These are phyloP conservation scores for Macrotyloma uniflorum DNA, from an alignment of 306 rosid genomes.

Conservation along the genomic window DNA sequence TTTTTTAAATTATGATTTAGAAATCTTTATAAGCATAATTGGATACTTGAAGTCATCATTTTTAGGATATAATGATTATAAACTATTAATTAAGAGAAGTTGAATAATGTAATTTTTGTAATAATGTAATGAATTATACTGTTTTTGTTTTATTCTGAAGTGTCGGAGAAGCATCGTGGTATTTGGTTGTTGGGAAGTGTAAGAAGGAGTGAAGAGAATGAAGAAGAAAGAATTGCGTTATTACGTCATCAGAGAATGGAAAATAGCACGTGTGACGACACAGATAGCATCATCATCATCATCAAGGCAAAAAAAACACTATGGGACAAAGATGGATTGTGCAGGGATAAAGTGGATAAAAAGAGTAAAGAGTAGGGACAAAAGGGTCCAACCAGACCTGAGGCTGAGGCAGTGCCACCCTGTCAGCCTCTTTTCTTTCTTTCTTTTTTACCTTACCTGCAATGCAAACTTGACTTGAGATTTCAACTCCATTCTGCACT, in stretches of 20 bases:
- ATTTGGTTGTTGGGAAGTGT: not conserved
- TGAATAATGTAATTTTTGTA: not conserved
- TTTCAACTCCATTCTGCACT: not conserved
- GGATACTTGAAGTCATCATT: not conserved
- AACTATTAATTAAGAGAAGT: not conserved
- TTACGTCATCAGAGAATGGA: not conserved
- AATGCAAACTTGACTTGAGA: conserved; percentile 15
- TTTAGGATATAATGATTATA: too few species aligned
- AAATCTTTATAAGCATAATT: not conserved
- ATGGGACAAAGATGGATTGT: not conserved
- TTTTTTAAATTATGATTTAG: not conserved
- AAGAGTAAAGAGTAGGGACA: not conserved
- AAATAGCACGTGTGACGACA: conserved; percentile 7
- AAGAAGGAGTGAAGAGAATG: not conserved
- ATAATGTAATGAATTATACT: not conserved
- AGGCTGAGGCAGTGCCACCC: conserved; percentile 12
- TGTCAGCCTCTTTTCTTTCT: not conserved
- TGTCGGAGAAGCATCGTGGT: not conserved
- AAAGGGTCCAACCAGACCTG: conserved; percentile 5
- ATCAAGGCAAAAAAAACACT: not conserved
- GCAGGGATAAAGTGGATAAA: not conserved
- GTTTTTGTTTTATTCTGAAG: not conserved
- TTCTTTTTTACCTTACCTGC: conserved; percentile 26
- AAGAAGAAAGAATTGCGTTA: not conserved
- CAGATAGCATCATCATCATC: not conserved